Evolutionary conservation across 164 flowering plant species (phyloP), one percentile per base, ranked within the genome.

Genomic region (Magnolia sinica): DNA sequence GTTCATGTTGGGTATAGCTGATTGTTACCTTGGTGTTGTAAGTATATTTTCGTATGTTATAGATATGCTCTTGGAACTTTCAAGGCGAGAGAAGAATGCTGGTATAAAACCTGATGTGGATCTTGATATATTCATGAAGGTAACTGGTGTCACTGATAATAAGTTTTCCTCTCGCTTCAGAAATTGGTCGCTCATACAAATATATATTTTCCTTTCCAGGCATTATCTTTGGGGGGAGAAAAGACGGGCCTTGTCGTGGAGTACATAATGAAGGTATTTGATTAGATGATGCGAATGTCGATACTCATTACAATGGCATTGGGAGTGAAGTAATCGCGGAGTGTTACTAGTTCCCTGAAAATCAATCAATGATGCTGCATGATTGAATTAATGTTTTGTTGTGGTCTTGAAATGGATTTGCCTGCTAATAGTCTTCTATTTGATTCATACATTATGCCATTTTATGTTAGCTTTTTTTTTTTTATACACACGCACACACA

Each of bases 41-140:
- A 37, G 45, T 4, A 37, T 37, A 37, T 37, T 37, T 37, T 37
- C 19, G 51, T 79, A 73, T 67, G 37, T 4, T 37, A 64, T 73
- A 96, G 99, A 94, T 82, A 94, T 96, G 99, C 92, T 96, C 75
- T 16, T 90, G 91, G 99, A 96, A 79, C 98, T 96, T 68, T 74
- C 95, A 61, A 90, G 98, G 85, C 91, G 99, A 76, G 99, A 96
- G 80, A 96, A 96, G 85, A 77, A 79, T 45, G 88, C 90, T 66
- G 93, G 96, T 71, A 84, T 91, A 67, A 93, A 88, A 82, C 98
- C 99, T 27, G 99, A 94, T 79, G 98, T 90, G 82, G 99, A 96
- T 87, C 95, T 96, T 82, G 99, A 96, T 80, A 85, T 96, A 82
- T 93, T 94, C 82, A 91, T 96, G 91, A 96, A 96, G 97, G 99